Percentiles rank a stretch among this genome's conserved stretches.
Conservation (phyloP, 2,329 filamentous ascomycete genomes). For the Coniochaeta sp. region DNA sequence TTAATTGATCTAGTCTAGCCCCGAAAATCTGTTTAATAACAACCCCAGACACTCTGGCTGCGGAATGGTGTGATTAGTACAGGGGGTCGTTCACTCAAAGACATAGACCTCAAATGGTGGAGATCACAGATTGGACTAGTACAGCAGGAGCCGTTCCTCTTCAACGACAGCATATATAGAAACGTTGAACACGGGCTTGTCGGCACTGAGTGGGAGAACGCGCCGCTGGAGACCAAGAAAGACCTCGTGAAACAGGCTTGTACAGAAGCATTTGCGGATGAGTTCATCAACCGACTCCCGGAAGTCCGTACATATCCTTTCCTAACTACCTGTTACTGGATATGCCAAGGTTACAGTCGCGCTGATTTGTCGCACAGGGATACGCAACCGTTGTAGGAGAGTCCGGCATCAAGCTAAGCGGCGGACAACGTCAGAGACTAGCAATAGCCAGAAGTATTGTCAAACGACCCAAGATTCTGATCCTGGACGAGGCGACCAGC, state of each 20-base stretch:
- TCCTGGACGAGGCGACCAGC: conserved; percentile 22
- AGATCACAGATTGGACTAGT: conserved; percentile 35
- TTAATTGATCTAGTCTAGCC: not conserved
- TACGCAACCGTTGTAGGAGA: conserved; percentile 73
- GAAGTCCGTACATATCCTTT: conserved; percentile 26
- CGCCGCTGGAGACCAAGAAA: conserved; percentile 32
- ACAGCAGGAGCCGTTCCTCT: conserved; percentile 33
- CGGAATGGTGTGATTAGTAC: conserved; percentile 16
- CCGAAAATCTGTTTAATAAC: not conserved
- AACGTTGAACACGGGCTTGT: conserved; percentile 47
- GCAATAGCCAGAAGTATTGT: conserved; percentile 38
- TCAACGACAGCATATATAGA: conserved; percentile 38
- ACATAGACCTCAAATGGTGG: conserved; percentile 57
- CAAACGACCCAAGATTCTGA: conserved; percentile 18
- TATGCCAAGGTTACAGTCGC: not conserved
- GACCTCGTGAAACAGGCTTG: conserved; percentile 57
- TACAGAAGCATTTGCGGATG: conserved; percentile 59
- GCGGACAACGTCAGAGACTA: conserved; percentile 73
- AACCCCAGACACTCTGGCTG: conserved; percentile 12
- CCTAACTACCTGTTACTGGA: not conserved
- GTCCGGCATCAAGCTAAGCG: conserved; percentile 67
- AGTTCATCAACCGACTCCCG: conserved; percentile 59
- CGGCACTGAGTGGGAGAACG: conserved; percentile 29
- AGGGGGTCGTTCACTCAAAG: conserved; percentile 16
- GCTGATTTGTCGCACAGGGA: conserved; percentile 31